These are phyloP conservation scores for Vigna trinervia DNA, from an alignment of 306 rosid species.

Conservation along the genomic window DNA sequence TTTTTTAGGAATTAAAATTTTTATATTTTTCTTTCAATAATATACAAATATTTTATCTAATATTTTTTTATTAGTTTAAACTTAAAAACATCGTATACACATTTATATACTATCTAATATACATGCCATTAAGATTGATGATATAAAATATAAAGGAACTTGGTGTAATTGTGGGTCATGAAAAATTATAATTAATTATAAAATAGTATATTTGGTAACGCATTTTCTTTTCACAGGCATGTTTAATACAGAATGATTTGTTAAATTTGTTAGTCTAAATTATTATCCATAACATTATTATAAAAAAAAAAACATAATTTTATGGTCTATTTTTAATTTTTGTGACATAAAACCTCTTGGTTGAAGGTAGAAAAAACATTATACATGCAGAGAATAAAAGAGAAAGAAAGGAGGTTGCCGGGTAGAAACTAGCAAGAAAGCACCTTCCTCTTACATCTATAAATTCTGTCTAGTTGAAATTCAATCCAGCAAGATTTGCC, in stretches of 20 bases:
- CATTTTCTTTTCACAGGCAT: no score
- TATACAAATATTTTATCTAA: no score
- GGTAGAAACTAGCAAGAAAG: constrained; percentile 4
- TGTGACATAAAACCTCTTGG: not conserved
- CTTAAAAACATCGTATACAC: no score
- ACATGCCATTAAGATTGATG: not conserved
- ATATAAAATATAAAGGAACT: no score
- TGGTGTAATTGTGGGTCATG: not conserved
- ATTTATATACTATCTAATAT: no score
- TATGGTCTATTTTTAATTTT: not conserved
- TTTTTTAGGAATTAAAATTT: not conserved
- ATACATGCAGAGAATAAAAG: not conserved
- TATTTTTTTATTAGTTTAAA: no score
- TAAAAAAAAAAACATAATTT: not conserved
- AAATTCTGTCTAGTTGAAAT: not conserved
- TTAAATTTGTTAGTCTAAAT: no score
- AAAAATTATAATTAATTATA: no score
- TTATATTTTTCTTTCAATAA: not conserved
- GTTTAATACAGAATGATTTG: no score
- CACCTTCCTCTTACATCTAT: not conserved
- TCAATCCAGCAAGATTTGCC: not conserved
- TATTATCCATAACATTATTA: no score
- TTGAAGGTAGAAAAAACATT: not conserved
- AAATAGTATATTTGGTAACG: no score
- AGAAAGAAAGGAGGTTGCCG: not conserved